Evolutionary conservation across 2,329 filamentous ascomycete species (phyloP).

Genomic region (Fusarium virguliforme): DNA sequence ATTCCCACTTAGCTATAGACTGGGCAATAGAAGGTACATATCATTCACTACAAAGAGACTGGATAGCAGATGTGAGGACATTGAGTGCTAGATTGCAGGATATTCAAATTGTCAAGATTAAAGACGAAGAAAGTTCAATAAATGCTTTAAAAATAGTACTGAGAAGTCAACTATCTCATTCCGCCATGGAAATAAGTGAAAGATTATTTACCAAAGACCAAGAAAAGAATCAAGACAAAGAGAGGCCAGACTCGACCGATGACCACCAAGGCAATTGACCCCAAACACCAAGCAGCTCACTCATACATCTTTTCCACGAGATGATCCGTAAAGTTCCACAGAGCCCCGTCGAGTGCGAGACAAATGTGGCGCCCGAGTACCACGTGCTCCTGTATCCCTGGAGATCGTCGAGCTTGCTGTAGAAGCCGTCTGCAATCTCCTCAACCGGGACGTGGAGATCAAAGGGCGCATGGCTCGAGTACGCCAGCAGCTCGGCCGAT

Average conservation of each 20-base stretch:
- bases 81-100: not conserved
- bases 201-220: not conserved
- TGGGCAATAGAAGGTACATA: not conserved
- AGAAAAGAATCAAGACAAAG: not conserved
- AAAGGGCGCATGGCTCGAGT: constrained; percentile 42
- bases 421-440: constrained; percentile 35
- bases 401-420: constrained; percentile 38
- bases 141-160: not conserved
- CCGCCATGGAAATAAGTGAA: not conserved
- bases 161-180: not conserved
- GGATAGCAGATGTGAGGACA: not conserved
- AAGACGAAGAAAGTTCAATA: not conserved
- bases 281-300: not conserved
- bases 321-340: constrained; percentile 44
- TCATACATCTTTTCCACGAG: constrained; percentile 40
- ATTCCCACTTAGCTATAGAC: not conserved
- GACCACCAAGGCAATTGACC: too few relatives aligned
- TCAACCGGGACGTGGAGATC: constrained; percentile 27
- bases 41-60: not conserved
- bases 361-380: constrained; percentile 40
- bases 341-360: constrained; percentile 38
- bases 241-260: too few relatives aligned
- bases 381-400: constrained; percentile 38
- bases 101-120: not conserved
- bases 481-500: constrained; percentile 29